Evolutionary conservation across 139 green algal species (phyloP), one percentile per base, ranked within the genome.

Genomic region (Chlamydomonas sp.): DNA sequence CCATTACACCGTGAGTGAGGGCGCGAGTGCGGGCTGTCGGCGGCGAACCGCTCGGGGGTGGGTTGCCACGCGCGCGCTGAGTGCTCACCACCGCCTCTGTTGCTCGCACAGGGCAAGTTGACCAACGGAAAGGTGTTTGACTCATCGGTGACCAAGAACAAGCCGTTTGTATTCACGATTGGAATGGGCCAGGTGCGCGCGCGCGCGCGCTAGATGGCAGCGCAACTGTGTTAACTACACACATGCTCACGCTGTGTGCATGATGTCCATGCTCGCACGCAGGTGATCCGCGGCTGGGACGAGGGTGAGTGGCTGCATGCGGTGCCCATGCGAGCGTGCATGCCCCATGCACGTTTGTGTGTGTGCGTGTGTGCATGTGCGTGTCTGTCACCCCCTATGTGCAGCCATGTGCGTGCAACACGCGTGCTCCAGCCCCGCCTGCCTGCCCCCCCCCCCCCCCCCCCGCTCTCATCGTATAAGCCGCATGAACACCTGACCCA

Each of bases 271-370:
- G 68, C 10, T 66, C 37, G 28, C 50, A 62, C 39, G 38, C 26
- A 39, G 39, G 68, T 62, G 35, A 43, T 88, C 70, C 73, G 77
- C 57, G 81, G 83, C 36, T 89, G 86, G 86, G 86, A 91, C 48
- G 81, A 89, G 64, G 73, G 77, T 62, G 13, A 10, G 50, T 8
- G 39, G 50, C 50, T 62, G 50, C 8, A 62, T n/a, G n/a, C n/a
- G n/a, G n/a, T n/a, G n/a, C n/a, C n/a, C n/a, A n/a, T n/a, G n/a
- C n/a, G n/a, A n/a, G n/a, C n/a, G n/a, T 62, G 50, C 50, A 62
- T 5, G 24, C 50, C 26, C 8, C 39, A 50, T 50, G 39, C 39
- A 29, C 50, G 30, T 20, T 38, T 67, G 59, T 43, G 16, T 5
- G 5, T 67, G 59, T 29, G n/a, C n/a, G 20, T 35, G 57, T 29